Evolutionary conservation across 202 grass and related monocot species (phyloP), one percentile per base, ranked within the genome.

Genomic region (Schoenoplectus tabernaemontani): DNA sequence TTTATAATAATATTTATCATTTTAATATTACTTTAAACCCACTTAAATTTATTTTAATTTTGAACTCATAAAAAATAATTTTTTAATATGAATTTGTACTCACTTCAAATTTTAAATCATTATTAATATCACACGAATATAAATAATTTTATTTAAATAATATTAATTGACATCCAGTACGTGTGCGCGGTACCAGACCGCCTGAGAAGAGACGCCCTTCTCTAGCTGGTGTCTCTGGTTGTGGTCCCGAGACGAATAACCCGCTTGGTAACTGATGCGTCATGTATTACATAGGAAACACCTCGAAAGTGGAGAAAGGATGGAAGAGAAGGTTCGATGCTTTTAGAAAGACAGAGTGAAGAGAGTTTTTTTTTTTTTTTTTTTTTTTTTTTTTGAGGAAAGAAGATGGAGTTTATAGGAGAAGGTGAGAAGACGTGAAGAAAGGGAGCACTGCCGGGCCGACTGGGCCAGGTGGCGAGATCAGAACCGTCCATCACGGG

Each of bases 231-330:
- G 83, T 80, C 80, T 85, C 92, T 79, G 91, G 91, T 76, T 79
- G 82, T 57, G 88, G 87, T 16, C 95, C 95, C n/a, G 95, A 98
- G 78, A 98, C 95, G 67, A 90, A 94, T 88, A 94, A 83, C 7
- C 95, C 95, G 50, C 83, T 90, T 33, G 84, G 66, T 4, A 94
- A 84, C 89, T 98, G 91, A 64, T 98, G 95, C 88, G 88, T 90
- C 64, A 47, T 30, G 48, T 74, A 57, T 58, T 0, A 47, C 7
- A 7, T n/a, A 6, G 15, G n/a, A 36, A 48, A 28, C 15, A 65
- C 58, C 42, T 64, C 65, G 59, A 10, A 26, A 51, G 42, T 57
- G 60, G 26, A 68, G 54, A 47, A 57, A 41, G 44, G 56, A 67
- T 2, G 48, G 34, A 66, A 64, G 33, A 36, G 13, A 70, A 38